A percentile compares a stretch with the other conserved stretches of the same genome.
phyloP scores from a whole-genome alignment of 1,284 basidiomycete genomes.

The Rhodotorula sp. region DNA sequence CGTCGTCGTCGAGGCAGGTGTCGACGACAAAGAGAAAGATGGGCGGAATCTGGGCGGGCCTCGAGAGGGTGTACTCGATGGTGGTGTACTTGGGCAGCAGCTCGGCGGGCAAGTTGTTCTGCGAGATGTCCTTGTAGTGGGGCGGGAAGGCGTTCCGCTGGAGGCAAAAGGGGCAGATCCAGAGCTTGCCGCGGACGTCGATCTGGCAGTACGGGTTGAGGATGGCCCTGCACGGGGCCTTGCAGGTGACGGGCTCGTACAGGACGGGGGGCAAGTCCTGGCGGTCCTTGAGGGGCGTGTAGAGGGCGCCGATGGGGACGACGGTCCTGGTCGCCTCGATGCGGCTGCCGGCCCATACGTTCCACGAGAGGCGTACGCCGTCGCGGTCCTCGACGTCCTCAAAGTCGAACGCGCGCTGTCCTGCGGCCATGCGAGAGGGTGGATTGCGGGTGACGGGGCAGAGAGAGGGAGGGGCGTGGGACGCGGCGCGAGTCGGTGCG shows the following conservation, averaged over 20 bases:
- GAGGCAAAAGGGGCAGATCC: constrained; percentile 99
- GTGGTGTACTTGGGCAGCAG: constrained; percentile 97
- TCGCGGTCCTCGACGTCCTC: constrained; percentile 45
- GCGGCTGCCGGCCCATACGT: constrained; percentile 95
- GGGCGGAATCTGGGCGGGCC: constrained; percentile 87
- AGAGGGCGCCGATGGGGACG: constrained; percentile 95
- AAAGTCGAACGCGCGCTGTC: constrained; percentile 35
- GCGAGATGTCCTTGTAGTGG: constrained; percentile 98
- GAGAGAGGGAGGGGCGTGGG: background rate
- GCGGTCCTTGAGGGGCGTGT: constrained; percentile 91
- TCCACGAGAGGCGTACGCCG: constrained; percentile 68
- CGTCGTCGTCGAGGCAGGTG: constrained; percentile 78
- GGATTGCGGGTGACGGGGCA: background rate
- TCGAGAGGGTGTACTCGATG: constrained; percentile 94
- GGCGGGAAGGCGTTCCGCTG: constrained; percentile 95
- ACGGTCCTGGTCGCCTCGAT: constrained; percentile 98
- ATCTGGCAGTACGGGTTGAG: constrained; percentile 86
- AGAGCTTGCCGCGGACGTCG: constrained; percentile 95
- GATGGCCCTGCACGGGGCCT: constrained; percentile 93
- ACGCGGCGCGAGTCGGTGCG: background rate
- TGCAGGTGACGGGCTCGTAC: constrained; percentile 98
- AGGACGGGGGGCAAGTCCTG: constrained; percentile 94
- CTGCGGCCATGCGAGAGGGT: constrained; percentile 7
- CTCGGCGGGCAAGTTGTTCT: constrained; percentile 93
- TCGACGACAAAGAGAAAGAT: constrained; percentile 97